Base-by-base conservation (phyloP, 495 filamentous ascomycete species). In the Talaromyces borbonicus region DNA sequence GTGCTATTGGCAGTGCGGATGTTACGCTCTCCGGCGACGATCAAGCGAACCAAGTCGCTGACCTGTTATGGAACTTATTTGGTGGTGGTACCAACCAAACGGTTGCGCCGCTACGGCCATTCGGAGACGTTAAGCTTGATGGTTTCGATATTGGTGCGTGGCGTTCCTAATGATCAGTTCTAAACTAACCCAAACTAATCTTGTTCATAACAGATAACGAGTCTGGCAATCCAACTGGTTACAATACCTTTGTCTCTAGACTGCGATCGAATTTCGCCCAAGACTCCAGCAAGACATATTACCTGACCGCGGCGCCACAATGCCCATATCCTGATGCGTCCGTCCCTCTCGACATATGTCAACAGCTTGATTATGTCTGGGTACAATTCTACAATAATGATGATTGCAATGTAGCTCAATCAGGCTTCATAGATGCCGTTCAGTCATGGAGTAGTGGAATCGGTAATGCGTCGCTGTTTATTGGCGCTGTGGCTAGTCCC, bases 401-500 rank as follows among this genome's bases (percentile, higher is more conserved):
- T 0, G 40, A 51, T 15, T 67, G 64, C 37, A 73, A 44, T 14
- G 15, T 44, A 12, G 42, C 42, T 0, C 25, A 33, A 33, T 33
- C 42, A 5, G 42, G 26, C 11, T 44, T 44, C 18, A 44, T 20
- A 8, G 26, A 29, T 16, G 25, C 71, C 45, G 77, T 77, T 2
- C 59, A 68, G 5, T 56, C 63, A 36, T 77, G 62, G 49, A 56
- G 66, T 15, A 24, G 56, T 2, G 56, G 72, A 57, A 40, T 59
- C 63, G 30, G 56, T 49, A 66, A 59, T 40, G 78, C 82, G 15
- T 83, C 81, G 61, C 62, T 88, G 12, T 66, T 78, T 46, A 53
- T 88, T 2, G 83, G 84, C 35, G 62, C 84, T 9, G 78, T 80
- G 0, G 82, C 75, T 5, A 70, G 26, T 53, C 31, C 14, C 14